These are phyloP conservation scores for Datisca glomerata DNA, from an alignment of 306 rosid species.

Conservation along the genomic window DNA sequence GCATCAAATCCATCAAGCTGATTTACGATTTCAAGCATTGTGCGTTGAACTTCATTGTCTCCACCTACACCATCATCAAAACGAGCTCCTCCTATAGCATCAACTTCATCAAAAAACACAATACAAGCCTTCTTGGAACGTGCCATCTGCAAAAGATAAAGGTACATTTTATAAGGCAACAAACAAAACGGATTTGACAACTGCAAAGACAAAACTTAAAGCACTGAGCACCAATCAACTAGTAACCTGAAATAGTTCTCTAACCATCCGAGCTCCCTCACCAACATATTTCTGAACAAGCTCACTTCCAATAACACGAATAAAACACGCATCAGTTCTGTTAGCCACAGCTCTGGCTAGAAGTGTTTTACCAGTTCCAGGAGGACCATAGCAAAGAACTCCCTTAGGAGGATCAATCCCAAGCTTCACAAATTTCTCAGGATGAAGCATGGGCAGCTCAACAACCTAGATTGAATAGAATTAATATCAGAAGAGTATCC, in stretches of 20 bases:
- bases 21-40: constrained; percentile 99
- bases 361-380: constrained; percentile 98
- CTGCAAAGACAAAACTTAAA: not conserved
- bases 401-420: constrained; percentile 99
- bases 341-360: constrained; percentile 97
- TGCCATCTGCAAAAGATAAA: constrained; percentile 60
- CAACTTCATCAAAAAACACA: constrained; percentile 96
- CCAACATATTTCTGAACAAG: constrained; percentile 98
- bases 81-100: constrained; percentile 98
- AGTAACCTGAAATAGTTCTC: constrained; percentile 85
- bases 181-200: not conserved
- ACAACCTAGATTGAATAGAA: constrained; percentile 52
- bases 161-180: constrained; percentile 3
- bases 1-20: constrained; percentile 99
- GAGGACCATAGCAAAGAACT: constrained; percentile 98
- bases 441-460: constrained; percentile 99
- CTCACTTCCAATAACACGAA: constrained; percentile 98
- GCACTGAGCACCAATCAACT: not conserved
- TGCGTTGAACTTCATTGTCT: constrained; percentile 94
- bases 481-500: constrained; percentile 10
- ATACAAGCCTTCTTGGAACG: constrained; percentile 97
- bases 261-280: constrained; percentile 98
- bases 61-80: constrained; percentile 99
- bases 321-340: constrained; percentile 97
- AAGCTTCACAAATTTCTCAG: constrained; percentile 97